Percentiles rank a stretch among this genome's conserved stretches.
Conservation (phyloP, 176 grass and related monocot genomes). For the Areca catechu region DNA sequence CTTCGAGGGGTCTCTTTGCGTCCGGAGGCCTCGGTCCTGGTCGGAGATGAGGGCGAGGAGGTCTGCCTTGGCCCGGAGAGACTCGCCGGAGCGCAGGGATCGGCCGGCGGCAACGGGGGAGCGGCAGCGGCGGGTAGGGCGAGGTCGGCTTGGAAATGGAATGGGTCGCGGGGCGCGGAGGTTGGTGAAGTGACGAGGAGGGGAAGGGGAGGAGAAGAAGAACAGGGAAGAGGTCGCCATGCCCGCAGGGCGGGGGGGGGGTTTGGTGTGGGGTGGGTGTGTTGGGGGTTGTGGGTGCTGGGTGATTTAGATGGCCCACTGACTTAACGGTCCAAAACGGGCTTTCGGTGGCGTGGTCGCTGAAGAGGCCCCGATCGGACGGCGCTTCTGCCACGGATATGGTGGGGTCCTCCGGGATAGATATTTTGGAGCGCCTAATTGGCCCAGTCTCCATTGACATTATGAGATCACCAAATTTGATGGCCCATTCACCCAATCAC, state of each 20-base stretch:
- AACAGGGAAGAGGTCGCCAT: slow-evolving; percentile 19
- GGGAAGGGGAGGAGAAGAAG: slow-evolving; percentile 4
- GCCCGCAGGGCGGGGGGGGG: no score
- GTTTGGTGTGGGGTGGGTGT: no score
- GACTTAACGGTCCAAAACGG: no score
- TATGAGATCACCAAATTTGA: no score
- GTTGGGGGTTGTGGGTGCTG: background rate
- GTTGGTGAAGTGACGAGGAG: slow-evolving; percentile 4
- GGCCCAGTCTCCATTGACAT: no score
- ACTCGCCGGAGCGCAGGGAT: slow-evolving; percentile 3
- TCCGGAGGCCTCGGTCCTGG: slow-evolving; percentile 60
- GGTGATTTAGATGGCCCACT: no score
- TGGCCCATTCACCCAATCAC: no score
- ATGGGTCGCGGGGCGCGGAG: slow-evolving; percentile 1
- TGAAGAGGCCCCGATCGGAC: no score
- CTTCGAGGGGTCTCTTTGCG: slow-evolving; percentile 47
- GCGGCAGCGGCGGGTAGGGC: slow-evolving; percentile 22
- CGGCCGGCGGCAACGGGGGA: background rate
- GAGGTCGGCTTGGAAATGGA: slow-evolving; percentile 31
- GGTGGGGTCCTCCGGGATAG: no score
- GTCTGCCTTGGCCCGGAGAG: slow-evolving; percentile 39
- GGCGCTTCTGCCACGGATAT: no score
- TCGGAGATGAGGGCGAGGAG: slow-evolving; percentile 70
- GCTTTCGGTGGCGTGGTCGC: no score
- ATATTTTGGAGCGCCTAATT: no score